Conservation (phyloP, 768 basidiomycete genomes). For the Lactarius sp. region DNA sequence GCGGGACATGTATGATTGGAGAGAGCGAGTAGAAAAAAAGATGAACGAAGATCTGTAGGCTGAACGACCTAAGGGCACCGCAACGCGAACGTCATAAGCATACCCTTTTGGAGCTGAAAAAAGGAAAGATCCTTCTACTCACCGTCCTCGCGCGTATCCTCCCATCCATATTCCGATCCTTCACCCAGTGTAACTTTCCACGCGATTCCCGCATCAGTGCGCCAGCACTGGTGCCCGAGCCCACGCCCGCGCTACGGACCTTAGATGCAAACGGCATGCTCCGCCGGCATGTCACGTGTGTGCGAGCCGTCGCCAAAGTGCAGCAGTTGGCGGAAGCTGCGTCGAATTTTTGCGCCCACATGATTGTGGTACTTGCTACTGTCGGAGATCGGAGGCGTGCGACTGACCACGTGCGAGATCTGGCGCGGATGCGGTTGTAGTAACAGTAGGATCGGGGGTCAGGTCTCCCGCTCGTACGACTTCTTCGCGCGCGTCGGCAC, state of each 20-base stretch:
- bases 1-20: neutral
- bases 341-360: too few relatives aligned
- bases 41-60: neutral
- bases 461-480: neutral
- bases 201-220: neutral
- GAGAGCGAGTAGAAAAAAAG: neutral
- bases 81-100: neutral
- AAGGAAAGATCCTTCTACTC: neutral
- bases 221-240: neutral
- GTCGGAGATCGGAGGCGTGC: too few relatives aligned
- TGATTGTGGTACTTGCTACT: too few relatives aligned
- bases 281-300: too few relatives aligned
- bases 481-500: neutral
- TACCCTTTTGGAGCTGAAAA: neutral
- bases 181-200: neutral
- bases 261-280: too few relatives aligned
- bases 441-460: too few relatives aligned
- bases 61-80: neutral
- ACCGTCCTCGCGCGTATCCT: constrained; percentile 1
- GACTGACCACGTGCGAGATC: too few relatives aligned
- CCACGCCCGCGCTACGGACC: too few relatives aligned
- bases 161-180: constrained; percentile 4
- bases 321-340: too few relatives aligned
- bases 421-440: too few relatives aligned
- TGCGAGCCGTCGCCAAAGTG: too few relatives aligned